Percentiles rank a stretch among this genome's conserved stretches.
These are phyloP conservation scores for Exobasidium cylindrosporum DNA, from an alignment of 1,284 basidiomycete species.

Conservation along the genomic window DNA sequence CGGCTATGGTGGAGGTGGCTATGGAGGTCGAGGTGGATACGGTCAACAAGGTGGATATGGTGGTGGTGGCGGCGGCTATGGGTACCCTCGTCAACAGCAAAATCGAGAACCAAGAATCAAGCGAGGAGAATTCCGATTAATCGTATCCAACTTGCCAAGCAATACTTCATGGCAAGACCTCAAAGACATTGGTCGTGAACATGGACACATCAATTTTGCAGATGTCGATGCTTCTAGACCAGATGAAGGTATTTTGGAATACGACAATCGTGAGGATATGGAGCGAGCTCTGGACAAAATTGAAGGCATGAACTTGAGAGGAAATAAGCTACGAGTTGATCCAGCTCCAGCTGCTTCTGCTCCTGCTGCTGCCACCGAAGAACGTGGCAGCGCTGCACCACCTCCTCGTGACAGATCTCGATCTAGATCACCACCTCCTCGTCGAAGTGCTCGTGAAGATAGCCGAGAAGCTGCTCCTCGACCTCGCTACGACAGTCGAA, in stretches of 20 bases:
- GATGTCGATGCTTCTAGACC: constrained; percentile 49
- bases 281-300: constrained; percentile 51
- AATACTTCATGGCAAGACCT: constrained; percentile 95
- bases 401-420: constrained; percentile 19
- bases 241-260: constrained; percentile 53
- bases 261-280: constrained; percentile 51
- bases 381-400: constrained; percentile 2
- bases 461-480: constrained; percentile 37
- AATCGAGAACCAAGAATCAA: constrained; percentile 26
- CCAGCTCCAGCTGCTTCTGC: constrained; percentile 23
- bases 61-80: constrained; percentile 12
- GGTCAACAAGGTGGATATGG: constrained; percentile 1
- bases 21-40: constrained; percentile 19
- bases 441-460: constrained; percentile 22
- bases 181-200: constrained; percentile 91
- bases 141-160: constrained; percentile 70
- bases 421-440: neutral
- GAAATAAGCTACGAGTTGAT: constrained; percentile 50
- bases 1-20: constrained; percentile 30
- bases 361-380: neutral
- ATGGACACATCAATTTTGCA: constrained; percentile 61
- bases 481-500: constrained; percentile 38
- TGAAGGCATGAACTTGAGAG: constrained; percentile 52
- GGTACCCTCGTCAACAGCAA: constrained; percentile 22
- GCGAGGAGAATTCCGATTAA: constrained; percentile 45